Evolutionary conservation across 179 eudicot species (phyloP).

Genomic region (Patellifolia procumbens): DNA sequence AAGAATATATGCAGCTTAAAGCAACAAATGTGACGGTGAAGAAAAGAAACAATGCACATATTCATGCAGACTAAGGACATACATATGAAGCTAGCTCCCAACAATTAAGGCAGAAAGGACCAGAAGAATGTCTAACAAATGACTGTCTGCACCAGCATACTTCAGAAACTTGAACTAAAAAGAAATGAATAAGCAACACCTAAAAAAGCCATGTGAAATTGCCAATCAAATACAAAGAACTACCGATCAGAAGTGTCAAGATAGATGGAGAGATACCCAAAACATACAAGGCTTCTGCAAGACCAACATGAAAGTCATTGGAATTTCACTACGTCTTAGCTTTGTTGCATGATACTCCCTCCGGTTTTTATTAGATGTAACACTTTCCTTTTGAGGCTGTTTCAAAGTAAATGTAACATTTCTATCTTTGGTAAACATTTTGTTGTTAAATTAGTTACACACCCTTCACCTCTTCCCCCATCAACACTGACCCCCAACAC

Average conservation of each 20-base stretch:
- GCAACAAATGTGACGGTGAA: background rate
- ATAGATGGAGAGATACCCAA: background rate
- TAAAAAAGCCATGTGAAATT: background rate
- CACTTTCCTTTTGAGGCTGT: no score
- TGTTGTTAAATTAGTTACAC: no score
- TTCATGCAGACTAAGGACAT: background rate
- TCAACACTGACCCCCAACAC: no score
- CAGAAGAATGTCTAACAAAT: background rate
- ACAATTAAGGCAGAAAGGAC: background rate
- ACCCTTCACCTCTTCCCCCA: no score
- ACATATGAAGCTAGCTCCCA: background rate
- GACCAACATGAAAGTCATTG: background rate
- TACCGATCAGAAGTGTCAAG: background rate
- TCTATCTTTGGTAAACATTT: no score
- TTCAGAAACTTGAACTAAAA: background rate
- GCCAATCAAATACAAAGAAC: background rate
- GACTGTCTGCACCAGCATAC: background rate
- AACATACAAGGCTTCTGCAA: background rate
- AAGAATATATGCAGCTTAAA: background rate
- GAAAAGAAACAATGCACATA: background rate
- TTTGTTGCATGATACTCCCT: constrained; percentile 1
- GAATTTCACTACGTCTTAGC: background rate
- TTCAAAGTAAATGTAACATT: no score
- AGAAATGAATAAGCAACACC: background rate
- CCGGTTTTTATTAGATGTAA: no score